Evolutionary conservation across 768 basidiomycete species (phyloP).

Genomic region (Panaeolus cyanescens): DNA sequence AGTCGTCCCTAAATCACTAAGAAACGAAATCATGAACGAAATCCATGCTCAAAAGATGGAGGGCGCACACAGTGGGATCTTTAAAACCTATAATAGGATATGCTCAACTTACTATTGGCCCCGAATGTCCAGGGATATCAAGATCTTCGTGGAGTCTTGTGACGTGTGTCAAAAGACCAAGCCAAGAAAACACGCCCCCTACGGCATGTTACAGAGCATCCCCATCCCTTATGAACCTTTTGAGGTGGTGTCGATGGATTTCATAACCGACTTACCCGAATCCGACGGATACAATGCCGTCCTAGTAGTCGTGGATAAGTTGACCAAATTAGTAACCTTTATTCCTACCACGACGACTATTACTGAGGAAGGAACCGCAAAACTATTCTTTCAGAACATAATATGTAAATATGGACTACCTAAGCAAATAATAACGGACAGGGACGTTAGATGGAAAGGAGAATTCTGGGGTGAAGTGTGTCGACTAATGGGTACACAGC

Average conservation of each 20-base stretch:
- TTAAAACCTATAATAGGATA: slow-evolving; percentile 23
- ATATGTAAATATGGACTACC: slow-evolving; percentile 24
- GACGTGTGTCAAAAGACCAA: slow-evolving; percentile 30
- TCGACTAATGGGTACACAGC: slow-evolving; percentile 23
- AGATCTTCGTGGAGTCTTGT: slow-evolving; percentile 24
- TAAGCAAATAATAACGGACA: slow-evolving; percentile 28
- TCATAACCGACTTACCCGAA: slow-evolving; percentile 32
- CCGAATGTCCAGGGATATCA: too few species aligned
- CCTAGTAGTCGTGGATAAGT: slow-evolving; percentile 34
- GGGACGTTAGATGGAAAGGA: slow-evolving; percentile 24
- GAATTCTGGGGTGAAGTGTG: slow-evolving; percentile 29
- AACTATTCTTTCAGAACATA: slow-evolving; percentile 30
- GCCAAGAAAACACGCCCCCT: slow-evolving; percentile 22
- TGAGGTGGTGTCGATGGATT: slow-evolving; percentile 32
- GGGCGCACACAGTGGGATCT: slow-evolving; percentile 29
- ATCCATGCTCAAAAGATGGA: slow-evolving; percentile 23
- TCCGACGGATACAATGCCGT: slow-evolving; percentile 29
- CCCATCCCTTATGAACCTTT: slow-evolving; percentile 32
- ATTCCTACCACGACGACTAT: slow-evolving; percentile 30
- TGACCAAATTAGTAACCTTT: slow-evolving; percentile 42
- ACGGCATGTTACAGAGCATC: slow-evolving; percentile 34
- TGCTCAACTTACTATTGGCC: slow-evolving; percentile 31
- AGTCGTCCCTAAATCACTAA: slow-evolving; percentile 25
- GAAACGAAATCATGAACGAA: slow-evolving; percentile 20
- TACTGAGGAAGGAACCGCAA: slow-evolving; percentile 26